Base-by-base conservation (phyloP, 768 basidiomycete genomes). In the Peribolospora kevripleyi region DNA sequence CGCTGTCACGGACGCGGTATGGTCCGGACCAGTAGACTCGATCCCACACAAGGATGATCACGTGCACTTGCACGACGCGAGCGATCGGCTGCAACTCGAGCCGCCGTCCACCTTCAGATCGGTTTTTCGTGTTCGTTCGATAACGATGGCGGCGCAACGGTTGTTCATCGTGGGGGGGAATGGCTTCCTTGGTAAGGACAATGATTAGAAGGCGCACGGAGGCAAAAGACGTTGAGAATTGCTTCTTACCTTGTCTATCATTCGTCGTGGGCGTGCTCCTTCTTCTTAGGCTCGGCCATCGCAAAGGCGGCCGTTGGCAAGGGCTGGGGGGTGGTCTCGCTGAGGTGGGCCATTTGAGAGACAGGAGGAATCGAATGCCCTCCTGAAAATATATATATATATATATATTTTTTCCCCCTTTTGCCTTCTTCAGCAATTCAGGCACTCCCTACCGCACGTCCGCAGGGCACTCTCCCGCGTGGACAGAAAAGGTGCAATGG, bases 141-240 rank as follows among this genome's bases (percentile, higher is more conserved):
- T 25, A 25, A 25, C 25, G 1, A 25, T 25, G 25, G 25, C 25
- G 25, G 25, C 25, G 25, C 25, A 25, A 25, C 25, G 25, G 63
- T 74, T 95, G 43, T 77, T 95, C n/a, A 86, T 98, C 46, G 76
- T 97, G 2, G 93, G 93, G n/a, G 93, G 93, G 48, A 93, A 93
- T 70, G 93, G 93, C 5, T 97, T 93, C 71, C 78, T 98, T 63
- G 91, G 90, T 83, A 60, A 57, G 70, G 55, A 7, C 9, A 6
- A 42, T 57, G 8, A n/a, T 14, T 40, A 25, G 38, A 37, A 56
- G 53, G 48, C 40, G 36, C 3, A 3, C n/a, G 25, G 25, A 25
- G 25, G 25, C 25, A 25, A 25, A 25, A 25, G 1, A 25, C 25
- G 1, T 25, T 25, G 25, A 25, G 25, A 25, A 25, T 25, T 25